Conservation (phyloP, 805 yeast genomes). For the Candida oleophila region DNA sequence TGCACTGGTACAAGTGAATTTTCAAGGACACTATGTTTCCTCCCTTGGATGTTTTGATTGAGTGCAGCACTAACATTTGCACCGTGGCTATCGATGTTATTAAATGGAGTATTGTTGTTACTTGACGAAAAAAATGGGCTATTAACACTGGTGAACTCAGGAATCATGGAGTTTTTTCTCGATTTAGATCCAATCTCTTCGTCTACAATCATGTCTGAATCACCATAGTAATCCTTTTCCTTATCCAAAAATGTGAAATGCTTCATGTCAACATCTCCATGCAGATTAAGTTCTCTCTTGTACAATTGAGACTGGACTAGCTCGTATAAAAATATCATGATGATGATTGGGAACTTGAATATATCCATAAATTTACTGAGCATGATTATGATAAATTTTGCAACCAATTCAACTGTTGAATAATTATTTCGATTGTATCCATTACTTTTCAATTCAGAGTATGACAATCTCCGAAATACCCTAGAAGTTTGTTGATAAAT, state of each 20-base stretch:
- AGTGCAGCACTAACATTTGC: not conserved
- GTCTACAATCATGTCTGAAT: conserved; percentile 24
- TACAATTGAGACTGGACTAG: conserved; percentile 18
- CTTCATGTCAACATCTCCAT: conserved; percentile 19
- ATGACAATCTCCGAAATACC: conserved; percentile 12
- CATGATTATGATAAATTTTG: not conserved
- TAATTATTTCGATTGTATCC: conserved; percentile 4
- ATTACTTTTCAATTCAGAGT: conserved; percentile 8
- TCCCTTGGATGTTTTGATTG: not conserved
- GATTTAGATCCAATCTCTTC: conserved; percentile 14
- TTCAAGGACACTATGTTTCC: conserved; percentile 2
- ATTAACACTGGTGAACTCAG: not conserved
- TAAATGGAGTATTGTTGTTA: conserved; percentile 12
- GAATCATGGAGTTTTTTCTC: conserved; percentile 24
- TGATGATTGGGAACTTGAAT: conserved; percentile 35
- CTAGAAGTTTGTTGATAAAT: conserved; percentile 35
- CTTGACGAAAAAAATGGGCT: not conserved
- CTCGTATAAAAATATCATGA: conserved; percentile 35
- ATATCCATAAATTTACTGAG: conserved; percentile 17
- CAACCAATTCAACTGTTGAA: conserved; percentile 1
- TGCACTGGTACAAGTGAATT: conserved; percentile 22
- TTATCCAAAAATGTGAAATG: conserved; percentile 34
- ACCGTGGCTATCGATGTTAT: conserved; percentile 9
- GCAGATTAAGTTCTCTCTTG: conserved; percentile 13
- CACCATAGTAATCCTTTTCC: conserved; percentile 20